phyloP scores from a whole-genome alignment of 2,329 filamentous ascomycete species.

The Colletotrichum gigasporum region DNA sequence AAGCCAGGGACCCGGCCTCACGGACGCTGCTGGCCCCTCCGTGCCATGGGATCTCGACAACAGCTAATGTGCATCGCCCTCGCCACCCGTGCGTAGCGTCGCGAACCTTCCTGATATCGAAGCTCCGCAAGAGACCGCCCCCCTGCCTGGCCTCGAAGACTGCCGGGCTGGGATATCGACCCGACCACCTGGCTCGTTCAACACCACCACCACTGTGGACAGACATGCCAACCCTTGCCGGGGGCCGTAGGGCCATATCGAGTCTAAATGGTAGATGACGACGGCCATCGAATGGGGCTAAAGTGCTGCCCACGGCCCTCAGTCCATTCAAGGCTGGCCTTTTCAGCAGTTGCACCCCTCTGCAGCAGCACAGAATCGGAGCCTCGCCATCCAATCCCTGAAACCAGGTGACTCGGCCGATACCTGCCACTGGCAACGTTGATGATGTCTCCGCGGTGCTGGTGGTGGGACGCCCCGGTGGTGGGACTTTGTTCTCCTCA shows the following conservation, averaged over 20 bases:
- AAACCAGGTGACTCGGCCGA: constrained; percentile 22
- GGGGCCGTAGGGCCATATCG: neutral
- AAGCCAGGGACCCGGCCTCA: constrained; percentile 15
- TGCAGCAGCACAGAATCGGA: neutral
- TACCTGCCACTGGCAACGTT: constrained; percentile 28
- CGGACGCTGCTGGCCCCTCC: neutral
- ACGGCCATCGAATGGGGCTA: neutral
- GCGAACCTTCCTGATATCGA: constrained; percentile 17
- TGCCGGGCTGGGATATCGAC: constrained; percentile 8
- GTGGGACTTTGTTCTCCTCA: constrained; percentile 14
- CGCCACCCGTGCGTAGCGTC: constrained; percentile 17
- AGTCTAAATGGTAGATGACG: constrained; percentile 21
- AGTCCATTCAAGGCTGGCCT: no score
- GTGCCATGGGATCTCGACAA: neutral
- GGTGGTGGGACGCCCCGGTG: constrained; percentile 21
- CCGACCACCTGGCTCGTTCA: constrained; percentile 23
- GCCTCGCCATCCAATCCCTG: constrained; percentile 15
- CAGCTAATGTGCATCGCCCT: no score
- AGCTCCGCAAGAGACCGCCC: no score
- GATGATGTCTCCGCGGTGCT: constrained; percentile 12
- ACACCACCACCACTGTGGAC: constrained; percentile 9
- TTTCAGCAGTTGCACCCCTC: neutral
- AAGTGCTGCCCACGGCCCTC: neutral
- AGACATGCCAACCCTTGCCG: constrained; percentile 22
- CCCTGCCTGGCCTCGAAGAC: neutral